These are phyloP conservation scores for Helianthus annuus DNA, from an alignment of 129 eudicot genomes.

Conservation along the genomic window DNA sequence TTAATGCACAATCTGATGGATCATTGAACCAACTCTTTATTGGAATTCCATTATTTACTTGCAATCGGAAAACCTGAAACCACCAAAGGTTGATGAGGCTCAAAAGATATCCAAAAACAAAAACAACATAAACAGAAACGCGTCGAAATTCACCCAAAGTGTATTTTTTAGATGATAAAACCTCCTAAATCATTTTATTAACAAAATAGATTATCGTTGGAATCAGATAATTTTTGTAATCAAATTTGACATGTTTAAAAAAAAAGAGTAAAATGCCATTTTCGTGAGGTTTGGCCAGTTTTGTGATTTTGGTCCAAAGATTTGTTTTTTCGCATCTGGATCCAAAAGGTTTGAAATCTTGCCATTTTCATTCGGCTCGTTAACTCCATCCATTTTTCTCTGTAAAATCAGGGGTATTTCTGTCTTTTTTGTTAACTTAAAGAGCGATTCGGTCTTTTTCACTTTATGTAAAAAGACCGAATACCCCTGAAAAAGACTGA, in stretches of 20 bases:
- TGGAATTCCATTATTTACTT: constrained; percentile 98
- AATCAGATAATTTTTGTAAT: background rate
- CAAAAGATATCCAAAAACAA: background rate
- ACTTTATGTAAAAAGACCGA: too few relatives aligned
- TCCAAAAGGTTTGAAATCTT: too few relatives aligned
- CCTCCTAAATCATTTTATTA: background rate
- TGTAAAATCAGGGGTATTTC: too few relatives aligned
- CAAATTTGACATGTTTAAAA: background rate
- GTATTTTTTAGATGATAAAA: background rate
- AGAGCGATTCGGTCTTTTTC: too few relatives aligned
- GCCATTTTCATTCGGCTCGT: too few relatives aligned
- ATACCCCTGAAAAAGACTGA: too few relatives aligned
- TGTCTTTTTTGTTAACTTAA: too few relatives aligned
- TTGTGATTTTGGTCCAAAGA: too few relatives aligned
- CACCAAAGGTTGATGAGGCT: constrained; percentile 24
- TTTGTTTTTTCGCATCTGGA: too few relatives aligned
- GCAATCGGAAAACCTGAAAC: constrained; percentile 88
- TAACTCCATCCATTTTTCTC: too few relatives aligned
- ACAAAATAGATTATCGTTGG: background rate
- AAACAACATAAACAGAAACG: background rate
- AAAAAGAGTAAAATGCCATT: background rate
- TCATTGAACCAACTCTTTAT: constrained; percentile 99
- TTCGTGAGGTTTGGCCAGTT: too few relatives aligned
- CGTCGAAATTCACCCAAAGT: background rate
- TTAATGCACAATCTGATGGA: constrained; percentile 82